Percentiles rank a stretch among this genome's conserved stretches.
These are phyloP conservation scores for Boletus pseudopeckii DNA, from an alignment of 768 basidiomycete species.

Conservation along the genomic window DNA sequence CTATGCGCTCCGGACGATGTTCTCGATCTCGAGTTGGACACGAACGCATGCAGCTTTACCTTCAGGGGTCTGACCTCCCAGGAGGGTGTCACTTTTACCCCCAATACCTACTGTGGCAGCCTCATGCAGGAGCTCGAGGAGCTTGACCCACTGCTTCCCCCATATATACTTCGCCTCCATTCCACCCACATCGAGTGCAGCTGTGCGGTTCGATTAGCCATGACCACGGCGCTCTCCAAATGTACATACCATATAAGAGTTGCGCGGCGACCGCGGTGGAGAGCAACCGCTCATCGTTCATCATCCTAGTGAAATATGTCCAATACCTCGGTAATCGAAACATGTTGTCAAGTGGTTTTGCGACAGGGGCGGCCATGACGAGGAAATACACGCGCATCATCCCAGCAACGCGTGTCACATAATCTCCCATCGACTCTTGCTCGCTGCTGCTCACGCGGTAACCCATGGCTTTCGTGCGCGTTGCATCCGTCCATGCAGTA, in stretches of 20 bases:
- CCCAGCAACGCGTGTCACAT: slow-evolving; percentile 66
- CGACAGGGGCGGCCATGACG: slow-evolving; percentile 46
- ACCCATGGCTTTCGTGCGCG: slow-evolving; percentile 53
- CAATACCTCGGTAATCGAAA: slow-evolving; percentile 67
- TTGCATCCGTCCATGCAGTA: slow-evolving; percentile 40
- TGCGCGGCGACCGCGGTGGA: slow-evolving; percentile 60
- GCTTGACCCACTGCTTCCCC: slow-evolving; percentile 78
- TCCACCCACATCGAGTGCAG: slow-evolving; percentile 70
- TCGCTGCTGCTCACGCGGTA: slow-evolving; percentile 42
- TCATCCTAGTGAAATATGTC: slow-evolving; percentile 67
- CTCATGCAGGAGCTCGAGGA: slow-evolving; percentile 63
- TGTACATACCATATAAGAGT: slow-evolving; percentile 56
- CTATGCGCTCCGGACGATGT: slow-evolving; percentile 42
- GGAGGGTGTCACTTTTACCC: slow-evolving; percentile 30
- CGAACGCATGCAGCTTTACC: slow-evolving; percentile 63
- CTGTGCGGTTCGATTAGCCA: slow-evolving; percentile 36
- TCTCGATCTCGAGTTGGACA: slow-evolving; percentile 63
- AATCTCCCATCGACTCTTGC: slow-evolving; percentile 59
- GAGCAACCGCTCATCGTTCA: slow-evolving; percentile 49
- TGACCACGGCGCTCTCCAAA: neutral
- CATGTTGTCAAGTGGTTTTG: slow-evolving; percentile 38
- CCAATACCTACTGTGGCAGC: slow-evolving; percentile 56
- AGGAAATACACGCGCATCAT: slow-evolving; percentile 86
- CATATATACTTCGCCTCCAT: slow-evolving; percentile 55
- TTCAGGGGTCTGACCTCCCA: slow-evolving; percentile 61